A percentile compares a stretch with the other conserved stretches of the same genome.
phyloP scores from a whole-genome alignment of 2,329 filamentous ascomycete genomes.

The Aschersonia sp. region DNA sequence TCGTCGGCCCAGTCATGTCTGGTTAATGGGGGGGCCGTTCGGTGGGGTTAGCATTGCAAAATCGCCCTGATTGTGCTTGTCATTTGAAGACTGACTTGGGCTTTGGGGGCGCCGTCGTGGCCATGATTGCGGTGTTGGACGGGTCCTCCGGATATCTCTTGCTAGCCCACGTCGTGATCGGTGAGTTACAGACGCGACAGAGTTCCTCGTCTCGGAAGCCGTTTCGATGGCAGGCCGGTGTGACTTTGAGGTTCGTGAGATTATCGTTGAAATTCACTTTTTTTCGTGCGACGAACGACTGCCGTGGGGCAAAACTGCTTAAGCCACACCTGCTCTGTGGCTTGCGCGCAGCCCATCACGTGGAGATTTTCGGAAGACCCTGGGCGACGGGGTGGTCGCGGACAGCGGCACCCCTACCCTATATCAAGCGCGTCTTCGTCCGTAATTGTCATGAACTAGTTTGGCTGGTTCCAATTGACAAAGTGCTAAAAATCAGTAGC shows the following conservation, averaged over 20 bases:
- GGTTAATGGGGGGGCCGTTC: slow-evolving; percentile 10
- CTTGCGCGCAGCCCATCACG: neutral
- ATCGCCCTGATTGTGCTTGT: neutral
- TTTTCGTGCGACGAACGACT: slow-evolving; percentile 24
- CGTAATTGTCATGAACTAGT: too few species aligned
- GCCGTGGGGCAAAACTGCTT: slow-evolving; percentile 14
- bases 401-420: too few species aligned
- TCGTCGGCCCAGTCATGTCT: slow-evolving; percentile 88
- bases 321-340: neutral
- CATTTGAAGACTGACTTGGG: slow-evolving; percentile 19
- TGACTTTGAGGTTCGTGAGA: slow-evolving; percentile 8
- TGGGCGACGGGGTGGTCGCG: too few species aligned
- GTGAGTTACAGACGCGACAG: neutral
- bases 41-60: slow-evolving; percentile 19
- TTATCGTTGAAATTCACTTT: slow-evolving; percentile 26
- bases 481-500: too few species aligned
- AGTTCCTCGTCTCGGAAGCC: too few species aligned
- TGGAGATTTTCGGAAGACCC: neutral
- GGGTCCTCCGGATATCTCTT: neutral
- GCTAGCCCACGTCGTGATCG: neutral
- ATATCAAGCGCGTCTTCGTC: too few species aligned
- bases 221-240: too few species aligned
- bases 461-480: too few species aligned
- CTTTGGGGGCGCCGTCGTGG: slow-evolving; percentile 23
- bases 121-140: slow-evolving; percentile 16